Base-by-base conservation (phyloP, 306 rosid genomes). In the Cyamopsis tetragonoloba region DNA sequence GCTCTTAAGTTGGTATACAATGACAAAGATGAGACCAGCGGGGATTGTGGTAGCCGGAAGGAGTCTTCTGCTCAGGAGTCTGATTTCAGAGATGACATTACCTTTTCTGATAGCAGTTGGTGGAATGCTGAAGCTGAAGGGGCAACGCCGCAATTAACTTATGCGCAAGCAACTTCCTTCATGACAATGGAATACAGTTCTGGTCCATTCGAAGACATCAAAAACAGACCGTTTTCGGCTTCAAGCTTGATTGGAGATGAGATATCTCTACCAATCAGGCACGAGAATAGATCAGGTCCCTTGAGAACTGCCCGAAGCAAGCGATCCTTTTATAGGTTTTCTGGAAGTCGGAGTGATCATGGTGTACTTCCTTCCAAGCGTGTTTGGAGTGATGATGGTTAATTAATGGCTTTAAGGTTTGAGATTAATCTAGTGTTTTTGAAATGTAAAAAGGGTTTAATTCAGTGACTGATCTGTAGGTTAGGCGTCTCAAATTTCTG, bases 141-240 rank as follows among this genome's bases (percentile, higher is more conserved):
- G 38, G 54, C 80, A 44, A 80, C 84, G 31, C 86, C 95, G 24
- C 86, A 80, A 32, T 24, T 91, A 51, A 74, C 82, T 44, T 80
- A 63, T 3, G 87, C 89, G 23, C 87, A 70, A 30, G 82, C 90
- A 66, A 77, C 96, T 19, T 68, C 96, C 38, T 81, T 86, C 76
- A 76, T 87, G 74, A 84, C 96, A 34, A 86, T 87, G 98, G 96
- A 92, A 14, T 87, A 92, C 77, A 87, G 93, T 82, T 92, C 96
- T 12, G 96, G 96, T 51, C 82, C 84, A 30, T 89, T 92, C 73
- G 96, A 86, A 62, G 93, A 79, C 12, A 74, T 62, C 80, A 96
- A 86, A 79, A 85, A 87, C 86, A 77, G 88, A 64, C 79, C 78
- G 23, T 82, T 85, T 79, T 84, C 96, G n/a, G 62, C 82, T 84